Evolutionary conservation across 345 rosid genomes (phyloP), one percentile per base, ranked within the genome.

Genomic region (Salix exigua): DNA sequence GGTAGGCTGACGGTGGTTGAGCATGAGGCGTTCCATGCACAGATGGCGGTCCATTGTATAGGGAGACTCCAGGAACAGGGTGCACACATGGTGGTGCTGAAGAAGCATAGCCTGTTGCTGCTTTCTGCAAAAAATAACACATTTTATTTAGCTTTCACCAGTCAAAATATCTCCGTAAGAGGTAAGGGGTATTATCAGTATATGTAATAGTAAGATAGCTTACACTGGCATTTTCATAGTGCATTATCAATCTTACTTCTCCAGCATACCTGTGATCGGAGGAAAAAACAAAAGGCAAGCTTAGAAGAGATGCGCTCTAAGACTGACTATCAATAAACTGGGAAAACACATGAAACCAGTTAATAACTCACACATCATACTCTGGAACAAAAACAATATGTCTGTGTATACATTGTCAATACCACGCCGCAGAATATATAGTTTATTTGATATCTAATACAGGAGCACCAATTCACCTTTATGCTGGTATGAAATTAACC

Each of bases 231-330:
- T 83, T 88, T 38, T 84, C 73, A 51, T 88, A 93, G 77, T 91
- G 98, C 78, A 93, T 9, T 38, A 93, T 89, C 78, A 96, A 80
- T 31, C 88, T 83, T 61, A 89, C 91, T 84, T 89, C 97, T 80
- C 99, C 99, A 1, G 98, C 97, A 71, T 72, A 75, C 83, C 99
- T 95, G 89, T 66, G 84, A 79, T 62, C 58, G 71, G 40, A 63
- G 25, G 25, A 58, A 55, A n/a, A 58, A 58, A 71, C 72, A 38
- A 70, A 11, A 38, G 14, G 4, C 31, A 66, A 26, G 30, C 21
- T 55, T 71, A 21, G 51, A 70, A 62, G 18, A 76, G 40, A 28
- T 6, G 16, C 25, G 8, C 63, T 23, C 3, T 4, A 6, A 42
- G 28, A 61, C n/a, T n/a, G n/a, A n/a, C 25, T 31, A 69, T 42